Evolutionary conservation across 257 asterid genomes (phyloP).

Genomic region (Cynanchum wilfordii): DNA sequence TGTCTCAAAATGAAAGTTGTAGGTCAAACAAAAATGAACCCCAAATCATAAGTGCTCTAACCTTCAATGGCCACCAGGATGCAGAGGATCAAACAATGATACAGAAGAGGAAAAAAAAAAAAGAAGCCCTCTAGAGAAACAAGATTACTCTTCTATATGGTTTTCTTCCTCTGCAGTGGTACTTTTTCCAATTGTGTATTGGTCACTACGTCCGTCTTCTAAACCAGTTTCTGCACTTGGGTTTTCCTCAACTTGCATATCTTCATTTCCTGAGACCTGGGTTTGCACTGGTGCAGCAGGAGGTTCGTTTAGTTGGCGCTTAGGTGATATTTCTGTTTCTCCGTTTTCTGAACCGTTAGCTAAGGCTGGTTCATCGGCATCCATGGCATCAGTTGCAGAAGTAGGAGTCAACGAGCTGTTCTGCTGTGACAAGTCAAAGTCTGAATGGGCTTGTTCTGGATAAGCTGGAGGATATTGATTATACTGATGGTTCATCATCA

Average conservation of each 20-base stretch:
- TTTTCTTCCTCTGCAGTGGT: constrained; percentile 2
- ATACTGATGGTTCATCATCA: constrained; percentile 42
- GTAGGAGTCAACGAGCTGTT: constrained; percentile 29
- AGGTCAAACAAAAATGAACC: too few species aligned
- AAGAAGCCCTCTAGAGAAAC: neutral
- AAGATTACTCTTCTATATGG: constrained; percentile 12
- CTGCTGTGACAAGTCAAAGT: constrained; percentile 30
- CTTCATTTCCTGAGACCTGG: constrained; percentile 22
- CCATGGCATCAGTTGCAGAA: constrained; percentile 26
- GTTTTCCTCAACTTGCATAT: constrained; percentile 8
- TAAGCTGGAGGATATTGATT: constrained; percentile 37
- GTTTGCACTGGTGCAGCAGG: constrained; percentile 12
- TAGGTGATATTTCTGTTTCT: constrained; percentile 16
- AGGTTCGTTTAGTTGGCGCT: constrained; percentile 22
- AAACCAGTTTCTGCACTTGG: constrained; percentile 11
- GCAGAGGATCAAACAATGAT: neutral
- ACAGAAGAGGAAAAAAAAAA: too few species aligned
- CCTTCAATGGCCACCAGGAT: too few species aligned
- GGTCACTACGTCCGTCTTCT: neutral
- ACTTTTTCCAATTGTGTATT: neutral
- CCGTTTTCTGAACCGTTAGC: constrained; percentile 24
- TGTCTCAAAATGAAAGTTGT: too few species aligned
- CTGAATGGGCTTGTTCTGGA: constrained; percentile 29
- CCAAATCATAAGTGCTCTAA: too few species aligned
- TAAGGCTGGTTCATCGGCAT: constrained; percentile 24